Evolutionary conservation across 1,284 basidiomycete genomes (phyloP).

Genomic region (Schizopora paradoxa): DNA sequence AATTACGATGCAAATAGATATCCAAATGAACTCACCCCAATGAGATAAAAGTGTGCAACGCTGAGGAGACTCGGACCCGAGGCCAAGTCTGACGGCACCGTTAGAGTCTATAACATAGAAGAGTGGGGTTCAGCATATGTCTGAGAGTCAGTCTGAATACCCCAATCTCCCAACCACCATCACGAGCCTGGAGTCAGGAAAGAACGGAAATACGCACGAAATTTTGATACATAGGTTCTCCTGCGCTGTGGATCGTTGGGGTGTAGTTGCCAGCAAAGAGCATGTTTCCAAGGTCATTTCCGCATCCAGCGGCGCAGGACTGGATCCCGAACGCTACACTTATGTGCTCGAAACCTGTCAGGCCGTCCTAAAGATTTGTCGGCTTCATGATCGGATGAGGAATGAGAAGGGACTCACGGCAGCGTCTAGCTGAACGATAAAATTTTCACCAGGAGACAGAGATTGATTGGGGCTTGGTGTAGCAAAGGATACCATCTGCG

Average conservation of each 20-base stretch:
- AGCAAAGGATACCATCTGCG: slow-evolving; percentile 13
- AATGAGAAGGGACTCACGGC: slow-evolving; percentile 1
- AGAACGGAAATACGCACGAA: slow-evolving; percentile 11
- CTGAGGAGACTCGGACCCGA: slow-evolving; percentile 9
- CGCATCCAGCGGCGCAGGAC: not conserved
- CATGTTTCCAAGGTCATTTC: slow-evolving; percentile 2
- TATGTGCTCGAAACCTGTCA: slow-evolving; percentile 12
- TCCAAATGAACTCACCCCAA: slow-evolving; percentile 10
- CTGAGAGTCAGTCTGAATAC: no score
- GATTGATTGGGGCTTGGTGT: slow-evolving; percentile 7
- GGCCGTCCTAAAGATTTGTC: slow-evolving; percentile 7
- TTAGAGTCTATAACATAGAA: slow-evolving; percentile 10
- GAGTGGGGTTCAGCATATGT: not conserved
- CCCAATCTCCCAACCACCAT: no score
- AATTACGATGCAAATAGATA: no score
- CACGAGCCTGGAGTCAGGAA: not conserved
- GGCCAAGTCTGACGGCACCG: slow-evolving; percentile 6
- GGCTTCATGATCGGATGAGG: not conserved
- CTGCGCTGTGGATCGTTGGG: slow-evolving; percentile 6
- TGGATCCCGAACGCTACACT: slow-evolving; percentile 13
- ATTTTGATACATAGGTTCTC: slow-evolving; percentile 15
- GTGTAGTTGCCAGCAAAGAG: slow-evolving; percentile 13
- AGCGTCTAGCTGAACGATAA: slow-evolving; percentile 9
- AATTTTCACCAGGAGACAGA: slow-evolving; percentile 4
- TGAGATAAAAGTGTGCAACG: slow-evolving; percentile 18